A percentile compares a stretch with the other conserved stretches of the same genome.
These are phyloP conservation scores for Verbena officinalis DNA, from an alignment of 257 asterid species.

Conservation along the genomic window DNA sequence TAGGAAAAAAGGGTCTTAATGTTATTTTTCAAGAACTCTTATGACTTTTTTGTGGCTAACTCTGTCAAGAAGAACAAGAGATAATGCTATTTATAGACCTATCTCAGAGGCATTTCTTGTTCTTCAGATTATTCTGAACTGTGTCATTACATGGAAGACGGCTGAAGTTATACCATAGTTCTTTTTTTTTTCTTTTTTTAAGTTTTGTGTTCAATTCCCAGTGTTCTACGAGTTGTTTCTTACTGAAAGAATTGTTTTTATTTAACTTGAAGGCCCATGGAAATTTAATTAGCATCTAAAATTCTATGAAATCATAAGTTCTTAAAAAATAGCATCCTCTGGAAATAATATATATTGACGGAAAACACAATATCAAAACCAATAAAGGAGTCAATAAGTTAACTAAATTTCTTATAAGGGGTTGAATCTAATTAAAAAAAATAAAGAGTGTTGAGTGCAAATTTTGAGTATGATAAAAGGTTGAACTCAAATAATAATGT, in stretches of 20 bases:
- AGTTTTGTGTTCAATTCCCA: neutral
- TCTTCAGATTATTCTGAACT: slow-evolving; percentile 10
- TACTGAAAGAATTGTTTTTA: neutral
- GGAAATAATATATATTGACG: too few relatives aligned
- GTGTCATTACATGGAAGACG: slow-evolving; percentile 28
- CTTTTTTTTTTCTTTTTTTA: neutral
- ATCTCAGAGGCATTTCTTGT: neutral
- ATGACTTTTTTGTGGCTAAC: slow-evolving; percentile 2
- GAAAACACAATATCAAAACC: too few relatives aligned
- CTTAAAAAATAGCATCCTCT: too few relatives aligned
- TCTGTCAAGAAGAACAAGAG: slow-evolving; percentile 1
- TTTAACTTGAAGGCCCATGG: slow-evolving; percentile 13
- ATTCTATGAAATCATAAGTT: too few relatives aligned
- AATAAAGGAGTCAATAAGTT: too few relatives aligned
- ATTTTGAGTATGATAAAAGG: neutral
- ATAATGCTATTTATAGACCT: slow-evolving; percentile 19
- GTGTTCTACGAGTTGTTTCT: neutral
- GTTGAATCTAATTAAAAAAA: neutral
- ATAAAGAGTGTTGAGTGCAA: neutral
- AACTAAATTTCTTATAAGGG: too few relatives aligned
- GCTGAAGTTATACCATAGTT: slow-evolving; percentile 17
- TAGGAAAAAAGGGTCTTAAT: neutral
- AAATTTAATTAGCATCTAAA: too few relatives aligned
- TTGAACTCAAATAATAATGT: neutral
- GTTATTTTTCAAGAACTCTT: neutral